Conservation (phyloP, 140 eudicot genomes). For the Erigeron philadelphicus region DNA sequence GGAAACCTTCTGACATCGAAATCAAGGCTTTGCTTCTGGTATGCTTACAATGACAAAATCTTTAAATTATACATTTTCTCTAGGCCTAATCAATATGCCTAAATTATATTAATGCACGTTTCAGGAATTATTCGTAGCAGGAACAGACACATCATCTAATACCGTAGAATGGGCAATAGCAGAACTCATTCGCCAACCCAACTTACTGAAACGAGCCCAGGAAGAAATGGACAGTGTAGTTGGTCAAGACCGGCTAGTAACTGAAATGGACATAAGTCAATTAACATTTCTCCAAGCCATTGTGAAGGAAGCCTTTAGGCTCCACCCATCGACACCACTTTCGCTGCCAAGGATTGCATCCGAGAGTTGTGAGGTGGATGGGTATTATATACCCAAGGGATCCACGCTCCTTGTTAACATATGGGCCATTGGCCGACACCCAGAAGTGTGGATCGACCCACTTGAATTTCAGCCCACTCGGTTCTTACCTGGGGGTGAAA, state of each 20-base stretch:
- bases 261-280: conserved; percentile 49
- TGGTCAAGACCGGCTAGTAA: conserved; percentile 53
- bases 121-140: conserved; percentile 76
- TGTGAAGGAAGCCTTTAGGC: conserved; percentile 67
- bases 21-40: conserved; percentile 88
- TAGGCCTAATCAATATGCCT: not conserved
- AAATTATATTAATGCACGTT: conserved; percentile 1
- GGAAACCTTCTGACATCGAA: conserved; percentile 52
- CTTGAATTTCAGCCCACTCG: conserved; percentile 57
- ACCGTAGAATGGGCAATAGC: conserved; percentile 92
- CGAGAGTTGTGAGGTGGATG: conserved; percentile 53
- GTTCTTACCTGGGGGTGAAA: conserved; percentile 58
- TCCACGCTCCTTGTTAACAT: conserved; percentile 69
- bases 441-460: conserved; percentile 52
- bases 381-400: conserved; percentile 60
- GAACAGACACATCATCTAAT: conserved; percentile 64
- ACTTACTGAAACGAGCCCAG: conserved; percentile 41
- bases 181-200: conserved; percentile 60
- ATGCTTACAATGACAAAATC: not conserved
- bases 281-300: conserved; percentile 61
- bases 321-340: conserved; percentile 84
- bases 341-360: conserved; percentile 69
- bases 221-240: conserved; percentile 62
- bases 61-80: not conserved
- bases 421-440: conserved; percentile 95